Base-by-base conservation (phyloP, 1,139 yeast species). In the Oligophagozyma castellii region DNA sequence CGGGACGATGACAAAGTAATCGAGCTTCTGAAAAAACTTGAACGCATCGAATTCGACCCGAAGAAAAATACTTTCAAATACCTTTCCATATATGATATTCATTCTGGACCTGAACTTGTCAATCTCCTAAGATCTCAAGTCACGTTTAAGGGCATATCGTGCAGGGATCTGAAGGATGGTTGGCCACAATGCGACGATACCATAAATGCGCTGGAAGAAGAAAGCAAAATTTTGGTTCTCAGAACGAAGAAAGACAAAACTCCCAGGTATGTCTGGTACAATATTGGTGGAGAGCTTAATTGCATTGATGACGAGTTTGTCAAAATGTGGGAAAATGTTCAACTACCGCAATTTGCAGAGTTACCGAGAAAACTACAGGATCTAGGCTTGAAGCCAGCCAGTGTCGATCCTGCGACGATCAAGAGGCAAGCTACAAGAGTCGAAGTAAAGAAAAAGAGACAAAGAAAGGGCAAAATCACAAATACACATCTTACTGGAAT, bases 401-500 rank as follows among this genome's bases (percentile, higher is more conserved):
- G 93, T 43, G 93, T 89, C 11, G 98, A 92, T 51, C 98, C 98
- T n/a, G 81, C 81, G 24, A 70, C 81, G 20, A 77, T 77, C 53
- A 74, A 73, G 50, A 72, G 70, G 40, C 78, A 70, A 40, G 71
- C 79, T 51, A 43, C 55, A 3, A 43, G 44, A 28, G 53, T 48
- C 11, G 56, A 53, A 32, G 44, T 48, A 22, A 86, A 84, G 56
- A 92, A 83, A 56, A 83, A 84, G 67, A 83, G 83, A 55, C 79
- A 93, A 29, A 73, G 95, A 56, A 70, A 86, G 49, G 93, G 94
- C 26, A 89, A 84, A 63, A 74, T 89, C 48, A 89, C 99, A 10
- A 89, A 89, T 53, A 77, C 93, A 3, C 99, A 89, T 56, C 78
- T 89, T 93, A 76, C 81, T 53, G 96, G 95, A 35, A 77, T 89